Percentiles rank a stretch among this genome's conserved stretches.
These are phyloP conservation scores for Ascochyta koolunga DNA, from an alignment of 2,329 filamentous ascomycete species.

Conservation along the genomic window DNA sequence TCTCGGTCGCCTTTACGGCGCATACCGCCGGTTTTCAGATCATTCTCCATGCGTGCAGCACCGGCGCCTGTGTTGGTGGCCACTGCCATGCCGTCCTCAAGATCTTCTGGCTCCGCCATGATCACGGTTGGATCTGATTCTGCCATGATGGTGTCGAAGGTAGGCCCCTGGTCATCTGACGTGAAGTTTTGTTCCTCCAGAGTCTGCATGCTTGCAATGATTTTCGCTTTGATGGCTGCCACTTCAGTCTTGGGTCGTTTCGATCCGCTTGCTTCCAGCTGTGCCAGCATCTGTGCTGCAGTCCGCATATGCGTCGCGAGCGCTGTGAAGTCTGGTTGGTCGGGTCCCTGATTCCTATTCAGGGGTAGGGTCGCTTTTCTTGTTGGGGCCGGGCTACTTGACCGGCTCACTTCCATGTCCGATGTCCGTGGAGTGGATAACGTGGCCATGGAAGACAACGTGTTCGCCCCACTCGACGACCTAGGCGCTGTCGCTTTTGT, in stretches of 20 bases:
- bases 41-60: slow-evolving; percentile 85
- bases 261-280: slow-evolving; percentile 78
- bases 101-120: slow-evolving; percentile 57
- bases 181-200: slow-evolving; percentile 86
- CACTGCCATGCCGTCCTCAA: slow-evolving; percentile 62
- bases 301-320: slow-evolving; percentile 87
- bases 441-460: slow-evolving; percentile 65
- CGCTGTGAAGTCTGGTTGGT: slow-evolving; percentile 81
- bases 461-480: slow-evolving; percentile 67
- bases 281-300: slow-evolving; percentile 84
- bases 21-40: slow-evolving; percentile 83
- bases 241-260: slow-evolving; percentile 82
- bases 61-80: slow-evolving; percentile 72
- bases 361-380: slow-evolving; percentile 67
- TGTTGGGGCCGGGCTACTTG: slow-evolving; percentile 67
- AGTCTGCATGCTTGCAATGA: slow-evolving; percentile 89
- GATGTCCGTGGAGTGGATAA: slow-evolving; percentile 72
- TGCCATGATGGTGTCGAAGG: slow-evolving; percentile 82
- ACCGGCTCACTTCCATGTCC: slow-evolving; percentile 70
- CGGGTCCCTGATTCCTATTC: slow-evolving; percentile 59
- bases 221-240: slow-evolving; percentile 81
- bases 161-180: slow-evolving; percentile 72
- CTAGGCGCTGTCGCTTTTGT: slow-evolving; percentile 54
- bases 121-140: slow-evolving; percentile 65
- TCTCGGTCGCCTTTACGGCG: slow-evolving; percentile 82